Conservation (phyloP, 1,284 basidiomycete species). For the Heliocybe sulcata region DNA sequence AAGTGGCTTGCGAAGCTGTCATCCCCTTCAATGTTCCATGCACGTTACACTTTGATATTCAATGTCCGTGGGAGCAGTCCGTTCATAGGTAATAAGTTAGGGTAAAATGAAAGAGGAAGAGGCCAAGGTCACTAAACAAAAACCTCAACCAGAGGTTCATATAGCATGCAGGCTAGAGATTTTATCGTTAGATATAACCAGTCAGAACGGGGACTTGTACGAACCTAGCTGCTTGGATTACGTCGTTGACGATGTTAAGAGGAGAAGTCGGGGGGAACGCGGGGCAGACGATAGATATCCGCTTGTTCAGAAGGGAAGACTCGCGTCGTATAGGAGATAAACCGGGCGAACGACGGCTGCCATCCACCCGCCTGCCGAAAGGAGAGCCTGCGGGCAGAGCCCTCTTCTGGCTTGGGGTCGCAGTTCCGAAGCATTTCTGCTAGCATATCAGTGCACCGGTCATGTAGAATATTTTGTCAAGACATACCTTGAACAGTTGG, state of each 20-base stretch:
- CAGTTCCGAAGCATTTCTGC: slow-evolving; percentile 5
- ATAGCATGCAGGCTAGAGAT: neutral
- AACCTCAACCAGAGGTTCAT: neutral
- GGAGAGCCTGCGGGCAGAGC: neutral
- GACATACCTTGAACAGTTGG: slow-evolving; percentile 18
- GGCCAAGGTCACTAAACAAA: neutral
- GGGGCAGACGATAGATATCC: neutral
- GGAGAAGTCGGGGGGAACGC: neutral
- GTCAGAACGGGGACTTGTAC: neutral
- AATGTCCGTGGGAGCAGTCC: neutral
- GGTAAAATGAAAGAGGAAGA: neutral
- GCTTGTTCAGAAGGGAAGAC: neutral
- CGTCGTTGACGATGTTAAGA: neutral
- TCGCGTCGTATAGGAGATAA: neutral
- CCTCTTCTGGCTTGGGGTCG: neutral
- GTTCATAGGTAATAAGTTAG: neutral
- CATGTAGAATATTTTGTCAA: neutral
- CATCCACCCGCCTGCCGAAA: neutral
- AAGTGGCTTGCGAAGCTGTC: neutral
- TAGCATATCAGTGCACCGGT: neutral
- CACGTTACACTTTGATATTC: neutral
- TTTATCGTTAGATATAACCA: neutral
- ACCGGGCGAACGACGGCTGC: neutral
- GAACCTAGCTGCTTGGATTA: neutral
- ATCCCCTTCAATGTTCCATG: neutral